phyloP scores from a whole-genome alignment of 345 rosid species.

The Citrus sp. region DNA sequence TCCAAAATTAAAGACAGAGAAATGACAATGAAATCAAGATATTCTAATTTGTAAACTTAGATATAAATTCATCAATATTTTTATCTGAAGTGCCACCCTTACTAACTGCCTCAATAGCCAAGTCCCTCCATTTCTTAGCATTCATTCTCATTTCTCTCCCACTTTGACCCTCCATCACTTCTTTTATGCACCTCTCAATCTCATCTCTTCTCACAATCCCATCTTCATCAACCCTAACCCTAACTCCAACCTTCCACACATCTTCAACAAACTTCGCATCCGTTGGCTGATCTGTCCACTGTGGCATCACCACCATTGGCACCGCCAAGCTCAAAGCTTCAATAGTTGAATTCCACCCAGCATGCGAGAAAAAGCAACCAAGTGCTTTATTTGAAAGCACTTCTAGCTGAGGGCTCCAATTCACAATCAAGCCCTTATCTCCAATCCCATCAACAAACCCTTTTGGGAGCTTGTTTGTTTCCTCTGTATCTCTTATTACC shows the following conservation, averaged over 20 bases:
- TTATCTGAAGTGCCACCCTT: conserved; percentile 56
- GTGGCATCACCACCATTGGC: conserved; percentile 26
- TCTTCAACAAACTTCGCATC: conserved; percentile 24
- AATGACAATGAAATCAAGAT: neutral
- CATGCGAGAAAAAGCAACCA: conserved; percentile 21
- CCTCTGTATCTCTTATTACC: conserved; percentile 34
- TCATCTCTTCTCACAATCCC: conserved; percentile 21
- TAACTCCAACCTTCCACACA: conserved; percentile 25
- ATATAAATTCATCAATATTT: conserved; percentile 40
- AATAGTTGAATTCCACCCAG: conserved; percentile 31
- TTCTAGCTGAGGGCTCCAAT: conserved; percentile 1
- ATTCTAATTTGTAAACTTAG: neutral
- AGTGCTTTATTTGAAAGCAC: conserved; percentile 3
- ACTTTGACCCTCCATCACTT: conserved; percentile 17
- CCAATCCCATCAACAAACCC: neutral
- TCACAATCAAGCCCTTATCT: conserved; percentile 2
- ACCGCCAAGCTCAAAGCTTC: conserved; percentile 30
- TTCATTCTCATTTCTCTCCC: conserved; percentile 9
- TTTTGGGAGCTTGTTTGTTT: conserved; percentile 24
- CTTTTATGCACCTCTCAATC: neutral
- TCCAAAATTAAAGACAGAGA: neutral
- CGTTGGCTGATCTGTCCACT: conserved; percentile 25
- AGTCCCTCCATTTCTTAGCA: conserved; percentile 17
- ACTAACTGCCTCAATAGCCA: conserved; percentile 21
- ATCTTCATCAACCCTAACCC: conserved; percentile 18